Evolutionary conservation across 495 filamentous ascomycete genomes (phyloP).

Genomic region (Penicillium simplicissimum): DNA sequence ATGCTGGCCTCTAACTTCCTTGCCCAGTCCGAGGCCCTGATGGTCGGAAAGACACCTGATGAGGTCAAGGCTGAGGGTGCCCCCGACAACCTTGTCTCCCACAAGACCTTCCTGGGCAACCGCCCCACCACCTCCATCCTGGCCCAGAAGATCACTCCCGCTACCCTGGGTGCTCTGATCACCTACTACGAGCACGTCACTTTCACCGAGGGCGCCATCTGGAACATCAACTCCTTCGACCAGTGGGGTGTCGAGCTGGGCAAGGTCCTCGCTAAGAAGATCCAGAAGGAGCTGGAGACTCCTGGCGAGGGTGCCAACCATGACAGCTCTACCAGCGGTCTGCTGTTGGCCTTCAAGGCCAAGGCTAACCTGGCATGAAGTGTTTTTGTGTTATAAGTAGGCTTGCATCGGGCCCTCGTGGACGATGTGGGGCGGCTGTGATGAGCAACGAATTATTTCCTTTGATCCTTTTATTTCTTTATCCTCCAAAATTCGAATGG

Average conservation of each 20-base stretch:
- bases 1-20: conserved; percentile 99
- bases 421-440: conserved; percentile 21
- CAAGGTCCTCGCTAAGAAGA: conserved; percentile 93
- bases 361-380: conserved; percentile 55
- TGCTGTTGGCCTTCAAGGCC: conserved; percentile 84
- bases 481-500: conserved; percentile 2
- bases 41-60: conserved; percentile 94
- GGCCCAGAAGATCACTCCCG: conserved; percentile 91
- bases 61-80: conserved; percentile 89
- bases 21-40: conserved; percentile 94
- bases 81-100: conserved; percentile 79
- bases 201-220: conserved; percentile 95
- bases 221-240: conserved; percentile 99
- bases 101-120: conserved; percentile 99
- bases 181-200: conserved; percentile 98
- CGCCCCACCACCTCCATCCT: conserved; percentile 93
- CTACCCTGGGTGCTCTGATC: conserved; percentile 90
- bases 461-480: conserved; percentile 5
- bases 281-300: conserved; percentile 76
- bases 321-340: conserved; percentile 82
- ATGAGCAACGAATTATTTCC: conserved; percentile 35
- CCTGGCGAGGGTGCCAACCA: conserved; percentile 66
- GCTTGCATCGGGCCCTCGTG: conserved; percentile 14
- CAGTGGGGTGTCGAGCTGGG: conserved; percentile 99
- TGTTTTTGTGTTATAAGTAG: neutral